These are phyloP conservation scores for Puccinia brachypodii DNA, from an alignment of 1,284 basidiomycete species.

Conservation along the genomic window DNA sequence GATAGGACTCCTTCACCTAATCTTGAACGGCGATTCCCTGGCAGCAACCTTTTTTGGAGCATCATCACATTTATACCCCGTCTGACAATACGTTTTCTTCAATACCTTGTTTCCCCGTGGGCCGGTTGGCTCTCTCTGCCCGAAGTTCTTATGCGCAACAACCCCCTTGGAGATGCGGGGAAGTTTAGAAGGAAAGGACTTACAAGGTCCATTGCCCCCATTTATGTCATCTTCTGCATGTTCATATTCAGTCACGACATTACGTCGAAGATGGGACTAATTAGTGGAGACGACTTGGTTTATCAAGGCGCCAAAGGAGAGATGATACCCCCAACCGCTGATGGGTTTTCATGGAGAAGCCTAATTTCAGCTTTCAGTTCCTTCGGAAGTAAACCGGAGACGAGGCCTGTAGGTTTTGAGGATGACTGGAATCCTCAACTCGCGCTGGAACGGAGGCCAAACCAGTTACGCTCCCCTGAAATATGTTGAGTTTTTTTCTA, in stretches of 20 bases:
- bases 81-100: conserved; percentile 6
- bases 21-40: background rate
- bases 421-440: conserved; percentile 18
- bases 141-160: conserved; percentile 2
- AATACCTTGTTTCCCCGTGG: conserved; percentile 26
- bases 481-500: background rate
- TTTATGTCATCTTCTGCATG: conserved; percentile 24
- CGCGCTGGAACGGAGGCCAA: conserved; percentile 7
- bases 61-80: conserved; percentile 19
- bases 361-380: background rate
- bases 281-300: background rate
- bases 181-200: conserved; percentile 14
- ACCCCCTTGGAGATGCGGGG: conserved; percentile 2
- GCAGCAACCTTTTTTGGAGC: background rate
- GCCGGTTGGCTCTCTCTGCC: conserved; percentile 6
- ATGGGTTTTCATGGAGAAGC: background rate
- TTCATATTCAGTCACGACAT: conserved; percentile 2
- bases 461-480: background rate
- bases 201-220: background rate
- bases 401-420: background rate
- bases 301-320: background rate
- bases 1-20: background rate
- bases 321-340: background rate
- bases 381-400: background rate
- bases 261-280: background rate